Evolutionary conservation across 2,329 filamentous ascomycete genomes (phyloP).

Genomic region (Orbilia javanica): DNA sequence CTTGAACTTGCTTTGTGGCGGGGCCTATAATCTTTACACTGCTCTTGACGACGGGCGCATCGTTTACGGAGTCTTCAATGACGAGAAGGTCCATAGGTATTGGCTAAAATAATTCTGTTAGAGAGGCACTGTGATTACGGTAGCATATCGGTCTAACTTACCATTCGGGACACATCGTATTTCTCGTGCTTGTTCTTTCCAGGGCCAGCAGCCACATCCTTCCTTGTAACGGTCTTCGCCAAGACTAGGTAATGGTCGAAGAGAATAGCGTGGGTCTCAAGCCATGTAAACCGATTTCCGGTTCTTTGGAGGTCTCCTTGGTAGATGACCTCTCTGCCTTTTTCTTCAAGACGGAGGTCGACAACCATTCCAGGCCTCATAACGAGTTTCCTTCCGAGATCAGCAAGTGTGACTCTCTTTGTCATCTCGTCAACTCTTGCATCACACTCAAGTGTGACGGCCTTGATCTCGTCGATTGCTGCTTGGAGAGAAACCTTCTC

Average conservation of each 20-base stretch:
- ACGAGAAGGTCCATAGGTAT: constrained; percentile 97
- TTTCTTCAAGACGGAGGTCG: constrained; percentile 88
- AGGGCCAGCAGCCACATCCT: constrained; percentile 77
- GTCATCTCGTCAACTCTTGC: constrained; percentile 90
- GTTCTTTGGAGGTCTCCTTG: constrained; percentile 90
- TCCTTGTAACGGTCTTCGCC: constrained; percentile 79
- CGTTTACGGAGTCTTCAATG: constrained; percentile 84
- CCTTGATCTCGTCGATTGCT: constrained; percentile 91
- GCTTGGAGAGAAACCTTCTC: constrained; percentile 86
- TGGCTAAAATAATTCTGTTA: constrained; percentile 68
- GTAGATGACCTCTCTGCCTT: constrained; percentile 90
- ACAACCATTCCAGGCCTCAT: constrained; percentile 90
- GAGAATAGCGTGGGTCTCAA: constrained; percentile 91
- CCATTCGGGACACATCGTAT: constrained; percentile 93
- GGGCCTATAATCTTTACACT: constrained; percentile 68
- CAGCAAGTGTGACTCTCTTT: constrained; percentile 88
- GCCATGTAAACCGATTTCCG: constrained; percentile 90
- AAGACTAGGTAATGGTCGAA: constrained; percentile 98
- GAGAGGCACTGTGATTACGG: background rate
- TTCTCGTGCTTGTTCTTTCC: constrained; percentile 74
- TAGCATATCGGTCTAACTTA: constrained; percentile 65
- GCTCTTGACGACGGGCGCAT: constrained; percentile 87
- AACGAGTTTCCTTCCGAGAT: constrained; percentile 84
- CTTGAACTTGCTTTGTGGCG: constrained; percentile 66
- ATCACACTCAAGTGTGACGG: constrained; percentile 90